Percentiles rank a stretch among this genome's conserved stretches.
These are phyloP conservation scores for Pterulicium gracile DNA, from an alignment of 1,284 basidiomycete species.

Conservation along the genomic window DNA sequence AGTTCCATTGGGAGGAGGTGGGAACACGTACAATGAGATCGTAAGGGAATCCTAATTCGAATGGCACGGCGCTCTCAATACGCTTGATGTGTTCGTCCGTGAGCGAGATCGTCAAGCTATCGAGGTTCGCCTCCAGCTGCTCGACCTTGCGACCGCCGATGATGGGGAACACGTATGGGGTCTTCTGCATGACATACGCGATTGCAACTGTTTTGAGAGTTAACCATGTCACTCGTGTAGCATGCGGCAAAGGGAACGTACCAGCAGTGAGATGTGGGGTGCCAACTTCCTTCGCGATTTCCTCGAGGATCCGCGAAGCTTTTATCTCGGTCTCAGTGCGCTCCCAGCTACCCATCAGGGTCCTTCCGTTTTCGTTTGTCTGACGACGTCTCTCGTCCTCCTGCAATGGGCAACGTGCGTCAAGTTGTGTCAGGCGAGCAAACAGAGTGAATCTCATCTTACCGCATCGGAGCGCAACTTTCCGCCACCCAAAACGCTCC, in stretches of 20 bases:
- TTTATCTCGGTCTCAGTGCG: constrained; percentile 19
- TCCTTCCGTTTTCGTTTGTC: constrained; percentile 19
- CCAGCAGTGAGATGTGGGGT: constrained; percentile 19
- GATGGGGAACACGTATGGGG: constrained; percentile 20
- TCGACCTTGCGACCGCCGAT: constrained; percentile 23
- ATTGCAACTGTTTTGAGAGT: constrained; percentile 12
- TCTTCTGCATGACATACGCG: constrained; percentile 15
- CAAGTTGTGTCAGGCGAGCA: not conserved
- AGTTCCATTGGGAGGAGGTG: no score
- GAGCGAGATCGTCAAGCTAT: constrained; percentile 19
- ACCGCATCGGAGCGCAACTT: constrained; percentile 23
- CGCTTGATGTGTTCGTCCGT: constrained; percentile 17
- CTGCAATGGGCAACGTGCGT: constrained; percentile 9
- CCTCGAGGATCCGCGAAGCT: constrained; percentile 17
- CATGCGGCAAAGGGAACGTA: constrained; percentile 8
- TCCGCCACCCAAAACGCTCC: constrained; percentile 26
- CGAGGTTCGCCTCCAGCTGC: constrained; percentile 21
- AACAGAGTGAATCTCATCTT: not conserved
- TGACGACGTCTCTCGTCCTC: constrained; percentile 16
- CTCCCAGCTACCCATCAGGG: constrained; percentile 16
- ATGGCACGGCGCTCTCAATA: constrained; percentile 11
- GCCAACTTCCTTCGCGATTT: constrained; percentile 29
- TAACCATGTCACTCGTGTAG: not conserved
- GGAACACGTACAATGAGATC: constrained; percentile 10
- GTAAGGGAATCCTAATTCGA: constrained; percentile 13